phyloP scores from a whole-genome alignment of 345 rosid species.

The Turnera subulata region DNA sequence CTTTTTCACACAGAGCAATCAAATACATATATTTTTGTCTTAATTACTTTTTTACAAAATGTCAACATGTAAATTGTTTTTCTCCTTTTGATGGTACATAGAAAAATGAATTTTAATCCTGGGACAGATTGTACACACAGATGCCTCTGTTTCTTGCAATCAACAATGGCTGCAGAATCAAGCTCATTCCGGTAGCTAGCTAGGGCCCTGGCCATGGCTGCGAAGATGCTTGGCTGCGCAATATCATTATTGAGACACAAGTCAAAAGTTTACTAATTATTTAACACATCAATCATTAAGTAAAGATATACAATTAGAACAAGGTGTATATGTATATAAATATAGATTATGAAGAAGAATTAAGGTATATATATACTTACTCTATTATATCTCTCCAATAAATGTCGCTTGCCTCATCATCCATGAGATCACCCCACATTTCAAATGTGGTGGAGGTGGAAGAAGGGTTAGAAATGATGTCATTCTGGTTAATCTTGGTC shows the following conservation, averaged over 20 bases:
- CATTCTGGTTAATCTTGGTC: constrained; percentile 23
- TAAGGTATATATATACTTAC: constrained; percentile 27
- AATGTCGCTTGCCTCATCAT: constrained; percentile 45
- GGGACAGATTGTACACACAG: background rate
- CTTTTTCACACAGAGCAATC: background rate
- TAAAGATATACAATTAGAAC: background rate
- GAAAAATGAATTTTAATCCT: background rate
- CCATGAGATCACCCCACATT: constrained; percentile 43
- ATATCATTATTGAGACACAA: background rate
- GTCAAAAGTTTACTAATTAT: background rate
- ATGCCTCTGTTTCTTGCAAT: background rate
- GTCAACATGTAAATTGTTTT: too few species aligned
- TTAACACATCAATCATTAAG: background rate
- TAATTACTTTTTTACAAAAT: background rate
- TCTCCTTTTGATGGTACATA: background rate
- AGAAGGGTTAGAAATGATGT: constrained; percentile 42
- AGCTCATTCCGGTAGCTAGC: constrained; percentile 1
- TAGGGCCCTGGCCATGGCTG: constrained; percentile 45
- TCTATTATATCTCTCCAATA: constrained; percentile 59
- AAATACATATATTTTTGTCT: background rate
- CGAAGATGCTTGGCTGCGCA: constrained; percentile 48
- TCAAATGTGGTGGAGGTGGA: constrained; percentile 36
- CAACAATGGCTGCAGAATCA: background rate
- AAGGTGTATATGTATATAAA: background rate
- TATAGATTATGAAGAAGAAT: background rate